phyloP scores from a whole-genome alignment of 768 basidiomycete species.

The Xerocomus potaroensis region DNA sequence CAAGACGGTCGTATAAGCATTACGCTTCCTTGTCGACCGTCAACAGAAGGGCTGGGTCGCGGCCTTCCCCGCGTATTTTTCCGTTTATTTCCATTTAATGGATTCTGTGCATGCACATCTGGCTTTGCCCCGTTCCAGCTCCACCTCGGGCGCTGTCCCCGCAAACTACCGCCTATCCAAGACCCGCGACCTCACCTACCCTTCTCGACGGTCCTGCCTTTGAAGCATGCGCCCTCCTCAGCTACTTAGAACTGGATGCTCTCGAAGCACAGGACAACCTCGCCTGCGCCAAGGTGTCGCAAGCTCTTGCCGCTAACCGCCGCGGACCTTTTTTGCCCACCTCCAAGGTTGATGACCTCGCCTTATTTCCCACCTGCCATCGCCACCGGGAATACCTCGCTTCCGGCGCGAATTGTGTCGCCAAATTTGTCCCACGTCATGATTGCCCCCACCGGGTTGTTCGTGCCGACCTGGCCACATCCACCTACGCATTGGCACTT shows the following conservation, averaged over 20 bases:
- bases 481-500: background rate
- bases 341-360: background rate
- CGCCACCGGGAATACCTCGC: background rate
- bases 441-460: background rate
- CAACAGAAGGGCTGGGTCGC: background rate
- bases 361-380: background rate
- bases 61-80: background rate
- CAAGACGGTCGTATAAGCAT: background rate
- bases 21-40: accelerated
- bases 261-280: background rate
- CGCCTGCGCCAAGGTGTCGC: background rate
- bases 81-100: too few species aligned
- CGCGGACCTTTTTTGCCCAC: background rate
- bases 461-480: background rate
- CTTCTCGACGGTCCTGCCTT: background rate
- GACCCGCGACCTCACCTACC: accelerated
- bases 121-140: background rate
- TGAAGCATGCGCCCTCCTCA: background rate
- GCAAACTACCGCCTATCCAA: background rate
- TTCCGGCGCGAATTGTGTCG: background rate
- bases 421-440: background rate
- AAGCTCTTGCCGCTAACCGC: background rate
- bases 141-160: background rate
- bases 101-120: background rate
- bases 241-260: background rate